Evolutionary conservation across 1,284 basidiomycete genomes (phyloP).

Genomic region (Meira nashicola): DNA sequence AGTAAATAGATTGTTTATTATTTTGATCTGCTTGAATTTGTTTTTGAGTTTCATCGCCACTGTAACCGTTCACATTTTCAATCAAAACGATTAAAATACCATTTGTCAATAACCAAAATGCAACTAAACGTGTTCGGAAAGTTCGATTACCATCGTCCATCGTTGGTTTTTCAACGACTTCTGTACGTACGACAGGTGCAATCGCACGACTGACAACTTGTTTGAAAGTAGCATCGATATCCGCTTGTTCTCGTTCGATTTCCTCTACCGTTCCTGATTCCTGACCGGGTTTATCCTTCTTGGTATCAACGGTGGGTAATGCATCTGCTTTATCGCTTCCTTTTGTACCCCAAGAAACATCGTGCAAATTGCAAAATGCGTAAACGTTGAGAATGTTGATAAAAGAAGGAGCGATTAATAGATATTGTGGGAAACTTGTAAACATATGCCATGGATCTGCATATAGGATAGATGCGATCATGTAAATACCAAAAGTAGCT

Average conservation of each 20-base stretch:
- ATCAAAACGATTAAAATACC: slow-evolving; percentile 70
- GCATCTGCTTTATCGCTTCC: slow-evolving; percentile 92
- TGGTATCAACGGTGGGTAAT: slow-evolving; percentile 79
- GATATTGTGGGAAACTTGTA: slow-evolving; percentile 89
- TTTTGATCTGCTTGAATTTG: slow-evolving; percentile 57
- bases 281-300: slow-evolving; percentile 63
- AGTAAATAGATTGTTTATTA: slow-evolving; percentile 54
- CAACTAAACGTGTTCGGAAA: slow-evolving; percentile 52
- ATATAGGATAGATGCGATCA: slow-evolving; percentile 80
- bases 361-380: slow-evolving; percentile 68
- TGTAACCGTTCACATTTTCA: slow-evolving; percentile 74
- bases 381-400: slow-evolving; percentile 93
- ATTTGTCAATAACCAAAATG: slow-evolving; percentile 52
- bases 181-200: slow-evolving; percentile 69
- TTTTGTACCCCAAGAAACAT: slow-evolving; percentile 67
- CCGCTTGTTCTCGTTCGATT: slow-evolving; percentile 62
- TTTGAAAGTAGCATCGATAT: slow-evolving; percentile 88
- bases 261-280: slow-evolving; percentile 64
- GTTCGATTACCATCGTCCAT: slow-evolving; percentile 58
- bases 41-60: slow-evolving; percentile 44
- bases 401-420: slow-evolving; percentile 78
- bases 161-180: slow-evolving; percentile 72
- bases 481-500: slow-evolving; percentile 53
- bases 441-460: slow-evolving; percentile 97
- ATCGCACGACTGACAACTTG: slow-evolving; percentile 88